These are phyloP conservation scores for Nakaseomyces uthaithaninus DNA, from an alignment of 1,139 yeast genomes.

Conservation along the genomic window DNA sequence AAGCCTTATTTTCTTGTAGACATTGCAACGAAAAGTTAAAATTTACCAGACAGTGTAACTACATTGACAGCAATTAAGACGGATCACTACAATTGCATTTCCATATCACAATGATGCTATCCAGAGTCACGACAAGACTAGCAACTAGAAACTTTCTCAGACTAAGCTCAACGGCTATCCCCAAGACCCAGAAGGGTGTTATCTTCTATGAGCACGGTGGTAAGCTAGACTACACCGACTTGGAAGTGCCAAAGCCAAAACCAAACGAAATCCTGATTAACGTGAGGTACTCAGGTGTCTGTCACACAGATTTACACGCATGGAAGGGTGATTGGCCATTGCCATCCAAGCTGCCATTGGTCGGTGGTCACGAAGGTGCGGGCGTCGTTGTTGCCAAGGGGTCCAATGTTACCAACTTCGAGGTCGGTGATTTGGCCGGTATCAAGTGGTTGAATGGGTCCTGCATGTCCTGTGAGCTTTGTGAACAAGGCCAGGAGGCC, in stretches of 20 bases:
- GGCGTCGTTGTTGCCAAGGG: slow-evolving; percentile 72
- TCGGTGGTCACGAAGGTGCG: slow-evolving; percentile 80
- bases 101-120: slow-evolving; percentile 4
- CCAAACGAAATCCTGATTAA: slow-evolving; percentile 52
- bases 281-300: slow-evolving; percentile 60
- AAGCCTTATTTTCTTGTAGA: no score
- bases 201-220: slow-evolving; percentile 45
- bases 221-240: slow-evolving; percentile 45
- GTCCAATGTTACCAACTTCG: slow-evolving; percentile 54
- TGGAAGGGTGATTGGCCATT: slow-evolving; percentile 70
- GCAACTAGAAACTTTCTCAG: not conserved
- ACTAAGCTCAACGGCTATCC: slow-evolving; percentile 26
- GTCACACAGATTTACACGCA: slow-evolving; percentile 64
- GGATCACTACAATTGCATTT: no score
- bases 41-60: no score
- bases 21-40: no score
- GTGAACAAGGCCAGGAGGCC: slow-evolving; percentile 57
- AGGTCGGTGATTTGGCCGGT: slow-evolving; percentile 67
- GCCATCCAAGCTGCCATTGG: slow-evolving; percentile 51
- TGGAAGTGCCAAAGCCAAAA: slow-evolving; percentile 54
- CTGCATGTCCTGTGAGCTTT: slow-evolving; percentile 61
- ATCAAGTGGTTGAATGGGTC: slow-evolving; percentile 71
- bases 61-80: no score
- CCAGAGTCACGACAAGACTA: slow-evolving; percentile 2
- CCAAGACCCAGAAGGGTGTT: slow-evolving; percentile 45